Evolutionary conservation across 306 rosid species (phyloP), one percentile per base, ranked within the genome.

Genomic region (Luffa acutangula): DNA sequence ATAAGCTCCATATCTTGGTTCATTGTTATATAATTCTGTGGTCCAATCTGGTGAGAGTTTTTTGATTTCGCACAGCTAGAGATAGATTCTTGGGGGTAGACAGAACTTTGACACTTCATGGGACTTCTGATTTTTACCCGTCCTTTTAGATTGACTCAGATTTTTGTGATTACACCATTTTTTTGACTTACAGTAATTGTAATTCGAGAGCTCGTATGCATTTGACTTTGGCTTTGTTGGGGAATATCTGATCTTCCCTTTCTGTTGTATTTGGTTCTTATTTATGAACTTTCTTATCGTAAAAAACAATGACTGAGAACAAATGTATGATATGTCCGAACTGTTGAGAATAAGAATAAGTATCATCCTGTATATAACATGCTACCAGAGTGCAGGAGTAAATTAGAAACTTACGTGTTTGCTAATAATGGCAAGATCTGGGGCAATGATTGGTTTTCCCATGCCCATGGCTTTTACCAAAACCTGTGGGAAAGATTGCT

Each of bases 401-500:
- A 85, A 25, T 73, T 6, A 71, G 57, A 69, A 82, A 77, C 90
- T 11, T 89, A 96, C 99, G 80, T 90, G 83, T 93, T 91, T 93
- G 80, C 85, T 88, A 86, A 96, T 93, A 79, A 84, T 84, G 84
- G 93, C 79, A 81, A 89, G 87, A 87, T 93, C 92, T 0, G 98
- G 96, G 81, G 98, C 98, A 52, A 96, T 81, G 83, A 93, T 86
- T 82, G 96, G 98, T 64, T 93, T 96, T 83, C 84, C 98, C 71
- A 91, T 93, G 89, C 93, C 83, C 99, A 96, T 90, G 67, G 98
- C 97, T 88, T 89, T 91, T 70, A 86, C 64, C 85, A 96, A 88
- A 88, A 90, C 81, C 82, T 87, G 92, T 1, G 98, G 99, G 85
- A 96, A 93, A 57, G 91, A 88, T 83, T 85, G 93, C 76, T 90